Base-by-base conservation (phyloP, 345 rosid genomes). In the Diplotaxis tenuifolia region DNA sequence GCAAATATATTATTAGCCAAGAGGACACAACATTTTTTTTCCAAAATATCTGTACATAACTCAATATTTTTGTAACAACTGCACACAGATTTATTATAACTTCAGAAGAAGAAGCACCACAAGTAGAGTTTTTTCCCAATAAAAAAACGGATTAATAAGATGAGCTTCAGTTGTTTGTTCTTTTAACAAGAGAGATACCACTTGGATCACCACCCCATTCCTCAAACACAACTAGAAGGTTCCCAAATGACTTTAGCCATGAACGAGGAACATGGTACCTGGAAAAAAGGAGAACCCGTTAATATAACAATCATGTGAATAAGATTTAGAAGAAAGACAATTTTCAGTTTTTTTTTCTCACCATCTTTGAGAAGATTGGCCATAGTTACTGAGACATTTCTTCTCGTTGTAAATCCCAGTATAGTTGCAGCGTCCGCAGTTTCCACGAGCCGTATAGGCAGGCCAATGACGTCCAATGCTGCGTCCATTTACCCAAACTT, bases 201-300 rank as follows among this genome's bases (percentile, higher is more conserved):
- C 86, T 92, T 0, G 99, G 96, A 53, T 95, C 89, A 62, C 99
- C 98, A 34, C 98, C 98, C 91, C 85, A 92, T 78, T 95, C 99
- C 79, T 95, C 99, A 49, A 92, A 90, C 67, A 92, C 85, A 55
- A 92, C 96, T 68, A 95, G 28, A 74, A 95, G 79, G 79, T 95
- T 95, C 65, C 87, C 92, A 1, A 83, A 77, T 22, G 99, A 96
- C 29, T 84, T 82, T 49, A 95, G 88, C 99, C 98, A 92, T 5
- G 98, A 88, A 55, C 76, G 93, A 65, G 98, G 99, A 64, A 92
- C 85, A 18, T 90, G 96, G 67, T 92, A 95, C 97, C 98, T 94
- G 38, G 47, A 31, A 66, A n/a, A 42, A 63, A 65, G 19, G 1
- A 62, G 0, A 49, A 36, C 62, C 1, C 21, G 31, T 68, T 22